Percentiles rank a stretch among this genome's conserved stretches.
Evolutionary conservation across 2,329 filamentous ascomycete genomes (phyloP).

Genomic region (Penicillium hordei): DNA sequence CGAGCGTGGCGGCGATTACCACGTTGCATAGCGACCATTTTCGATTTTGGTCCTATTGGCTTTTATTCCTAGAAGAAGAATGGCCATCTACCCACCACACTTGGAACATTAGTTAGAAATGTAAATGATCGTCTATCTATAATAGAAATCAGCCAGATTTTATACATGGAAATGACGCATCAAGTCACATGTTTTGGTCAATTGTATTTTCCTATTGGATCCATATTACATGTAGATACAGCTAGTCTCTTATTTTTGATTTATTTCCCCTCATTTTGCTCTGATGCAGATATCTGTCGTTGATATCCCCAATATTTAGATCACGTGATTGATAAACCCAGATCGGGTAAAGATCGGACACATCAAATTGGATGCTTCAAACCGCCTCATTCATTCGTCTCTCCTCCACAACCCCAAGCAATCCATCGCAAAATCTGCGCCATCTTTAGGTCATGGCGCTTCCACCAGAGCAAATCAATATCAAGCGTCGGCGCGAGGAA

Average conservation of each 20-base stretch:
- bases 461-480: conserved; percentile 52
- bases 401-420: conserved; percentile 6
- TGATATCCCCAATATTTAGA: not conserved
- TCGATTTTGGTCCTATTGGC: conserved; percentile 14
- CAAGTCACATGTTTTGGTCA: not conserved
- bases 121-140: not conserved
- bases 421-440: not conserved
- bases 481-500: conserved; percentile 59
- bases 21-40: not conserved
- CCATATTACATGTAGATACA: not conserved
- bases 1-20: conserved; percentile 1
- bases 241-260: not conserved
- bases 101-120: not conserved
- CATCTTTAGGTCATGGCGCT: conserved; percentile 39
- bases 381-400: conserved; percentile 5
- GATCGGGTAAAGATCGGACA: not conserved
- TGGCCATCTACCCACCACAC: not conserved
- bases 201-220: not conserved
- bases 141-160: not conserved
- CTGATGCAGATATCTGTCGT: not conserved
- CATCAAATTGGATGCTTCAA: conserved; percentile 10
- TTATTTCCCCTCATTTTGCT: not conserved
- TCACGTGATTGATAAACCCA: not conserved
- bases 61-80: conserved; percentile 4
- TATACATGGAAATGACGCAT: not conserved